phyloP scores from a whole-genome alignment of 1,284 basidiomycete species.

The Phellopilus nigrolimitatus region DNA sequence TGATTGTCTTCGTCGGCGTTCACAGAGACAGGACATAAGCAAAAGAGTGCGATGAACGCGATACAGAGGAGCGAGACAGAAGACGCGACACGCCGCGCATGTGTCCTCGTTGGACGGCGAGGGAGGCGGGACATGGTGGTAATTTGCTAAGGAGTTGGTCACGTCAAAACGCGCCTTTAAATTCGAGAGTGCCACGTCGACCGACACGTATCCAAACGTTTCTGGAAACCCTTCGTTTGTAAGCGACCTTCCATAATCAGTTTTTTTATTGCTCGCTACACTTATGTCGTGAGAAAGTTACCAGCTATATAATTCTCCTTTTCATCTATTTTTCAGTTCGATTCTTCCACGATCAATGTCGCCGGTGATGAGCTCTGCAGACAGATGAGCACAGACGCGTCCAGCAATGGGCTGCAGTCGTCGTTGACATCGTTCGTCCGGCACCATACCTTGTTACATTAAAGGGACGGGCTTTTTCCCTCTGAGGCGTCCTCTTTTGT shows the following conservation, averaged over 20 bases:
- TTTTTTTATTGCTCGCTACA: neutral
- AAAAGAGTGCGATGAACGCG: slow-evolving; percentile 58
- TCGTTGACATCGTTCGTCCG: slow-evolving; percentile 44
- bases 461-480: slow-evolving; percentile 41
- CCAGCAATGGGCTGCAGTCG: slow-evolving; percentile 26
- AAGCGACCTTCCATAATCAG: neutral
- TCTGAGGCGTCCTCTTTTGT: slow-evolving; percentile 35
- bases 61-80: slow-evolving; percentile 62
- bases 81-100: slow-evolving; percentile 33
- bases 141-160: neutral
- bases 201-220: neutral
- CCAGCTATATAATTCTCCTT: slow-evolving; percentile 13
- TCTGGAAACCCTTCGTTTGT: neutral
- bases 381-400: slow-evolving; percentile 37
- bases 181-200: neutral
- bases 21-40: slow-evolving; percentile 52
- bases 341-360: slow-evolving; percentile 50
- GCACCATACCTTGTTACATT: slow-evolving; percentile 46
- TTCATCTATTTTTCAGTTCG: slow-evolving; percentile 12
- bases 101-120: slow-evolving; percentile 50
- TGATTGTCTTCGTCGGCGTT: slow-evolving; percentile 50
- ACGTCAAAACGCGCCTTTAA: neutral
- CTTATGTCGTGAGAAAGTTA: no score
- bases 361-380: slow-evolving; percentile 41
- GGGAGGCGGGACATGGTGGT: slow-evolving; percentile 35